A percentile compares a stretch with the other conserved stretches of the same genome.
Conservation (phyloP, 2,329 filamentous ascomycete genomes). For the Paecilomyces sp. region DNA sequence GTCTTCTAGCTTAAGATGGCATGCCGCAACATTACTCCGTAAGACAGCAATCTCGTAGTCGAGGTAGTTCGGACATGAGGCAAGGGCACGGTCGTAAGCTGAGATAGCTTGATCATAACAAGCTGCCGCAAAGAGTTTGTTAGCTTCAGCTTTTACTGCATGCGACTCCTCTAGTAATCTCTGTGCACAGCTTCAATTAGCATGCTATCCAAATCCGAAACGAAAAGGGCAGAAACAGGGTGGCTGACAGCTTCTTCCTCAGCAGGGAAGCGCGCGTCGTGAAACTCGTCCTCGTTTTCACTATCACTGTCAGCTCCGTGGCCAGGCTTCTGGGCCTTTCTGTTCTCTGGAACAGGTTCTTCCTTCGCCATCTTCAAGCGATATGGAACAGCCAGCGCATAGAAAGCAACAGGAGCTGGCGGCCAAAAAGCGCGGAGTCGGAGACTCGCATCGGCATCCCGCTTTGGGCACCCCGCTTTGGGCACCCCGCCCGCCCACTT, state of each 20-base stretch:
- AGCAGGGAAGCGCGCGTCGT: slow-evolving; percentile 37
- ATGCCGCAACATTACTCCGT: slow-evolving; percentile 82
- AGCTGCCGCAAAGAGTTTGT: slow-evolving; percentile 65
- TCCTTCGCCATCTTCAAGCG: not conserved
- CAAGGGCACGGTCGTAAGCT: slow-evolving; percentile 73
- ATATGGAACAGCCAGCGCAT: not conserved
- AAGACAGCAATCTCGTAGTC: slow-evolving; percentile 84
- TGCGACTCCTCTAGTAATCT: slow-evolving; percentile 65
- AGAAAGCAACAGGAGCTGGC: not conserved
- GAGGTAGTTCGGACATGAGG: slow-evolving; percentile 73
- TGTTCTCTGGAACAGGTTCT: not conserved
- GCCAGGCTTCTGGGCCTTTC: slow-evolving; percentile 1
- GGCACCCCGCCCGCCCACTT: not conserved
- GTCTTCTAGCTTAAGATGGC: slow-evolving; percentile 73
- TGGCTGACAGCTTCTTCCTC: slow-evolving; percentile 41
- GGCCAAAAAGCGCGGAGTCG: slow-evolving; percentile 1
- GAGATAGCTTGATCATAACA: slow-evolving; percentile 72
- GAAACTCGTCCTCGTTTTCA: slow-evolving; percentile 33
- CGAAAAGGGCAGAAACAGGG: not conserved
- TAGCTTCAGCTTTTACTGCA: slow-evolving; percentile 66
- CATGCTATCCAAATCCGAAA: slow-evolving; percentile 4
- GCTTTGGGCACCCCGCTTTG: not conserved
- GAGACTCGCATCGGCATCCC: slow-evolving; percentile 1
- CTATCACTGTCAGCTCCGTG: slow-evolving; percentile 18
- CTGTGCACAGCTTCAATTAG: slow-evolving; percentile 31